These are phyloP conservation scores for Sungouiella blattae DNA, from an alignment of 805 yeast genomes.

Conservation along the genomic window DNA sequence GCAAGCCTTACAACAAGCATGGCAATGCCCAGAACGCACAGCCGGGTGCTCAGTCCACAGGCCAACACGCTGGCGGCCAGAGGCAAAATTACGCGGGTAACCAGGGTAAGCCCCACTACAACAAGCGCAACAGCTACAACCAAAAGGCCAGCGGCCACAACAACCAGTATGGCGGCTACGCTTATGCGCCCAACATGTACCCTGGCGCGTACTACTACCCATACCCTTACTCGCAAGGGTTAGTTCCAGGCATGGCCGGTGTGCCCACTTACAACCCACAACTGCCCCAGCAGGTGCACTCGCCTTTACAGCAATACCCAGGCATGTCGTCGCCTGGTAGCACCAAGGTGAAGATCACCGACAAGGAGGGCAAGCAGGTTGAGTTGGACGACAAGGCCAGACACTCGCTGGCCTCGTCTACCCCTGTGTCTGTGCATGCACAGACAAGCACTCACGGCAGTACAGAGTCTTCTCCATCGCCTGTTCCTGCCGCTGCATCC, in stretches of 20 bases:
- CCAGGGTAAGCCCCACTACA: slow-evolving; percentile 13
- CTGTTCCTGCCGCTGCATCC: slow-evolving; percentile 10
- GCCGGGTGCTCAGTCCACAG: too few relatives aligned
- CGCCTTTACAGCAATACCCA: slow-evolving; percentile 9
- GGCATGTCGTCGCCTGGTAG: slow-evolving; percentile 13
- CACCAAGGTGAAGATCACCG: slow-evolving; percentile 35
- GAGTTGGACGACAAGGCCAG: slow-evolving; percentile 43
- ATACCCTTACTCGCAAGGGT: slow-evolving; percentile 10
- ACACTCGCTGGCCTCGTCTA: slow-evolving; percentile 21
- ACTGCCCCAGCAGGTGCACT: slow-evolving; percentile 14
- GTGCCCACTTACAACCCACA: slow-evolving; percentile 15
- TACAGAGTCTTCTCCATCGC: slow-evolving; percentile 6
- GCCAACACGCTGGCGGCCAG: not conserved
- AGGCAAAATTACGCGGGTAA: slow-evolving; percentile 6
- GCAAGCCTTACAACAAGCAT: slow-evolving; percentile 4
- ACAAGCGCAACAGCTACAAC: slow-evolving; percentile 10
- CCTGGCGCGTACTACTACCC: slow-evolving; percentile 13
- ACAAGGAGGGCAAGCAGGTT: slow-evolving; percentile 40
- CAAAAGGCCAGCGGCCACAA: slow-evolving; percentile 7
- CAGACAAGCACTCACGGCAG: slow-evolving; percentile 8
- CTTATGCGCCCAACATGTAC: slow-evolving; percentile 12
- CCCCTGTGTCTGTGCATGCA: slow-evolving; percentile 34
- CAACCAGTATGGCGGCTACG: slow-evolving; percentile 14
- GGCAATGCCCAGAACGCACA: too few relatives aligned
- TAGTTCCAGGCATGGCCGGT: slow-evolving; percentile 15